phyloP scores from a whole-genome alignment of 208 protist species.

The Leishmania lainsoni region DNA sequence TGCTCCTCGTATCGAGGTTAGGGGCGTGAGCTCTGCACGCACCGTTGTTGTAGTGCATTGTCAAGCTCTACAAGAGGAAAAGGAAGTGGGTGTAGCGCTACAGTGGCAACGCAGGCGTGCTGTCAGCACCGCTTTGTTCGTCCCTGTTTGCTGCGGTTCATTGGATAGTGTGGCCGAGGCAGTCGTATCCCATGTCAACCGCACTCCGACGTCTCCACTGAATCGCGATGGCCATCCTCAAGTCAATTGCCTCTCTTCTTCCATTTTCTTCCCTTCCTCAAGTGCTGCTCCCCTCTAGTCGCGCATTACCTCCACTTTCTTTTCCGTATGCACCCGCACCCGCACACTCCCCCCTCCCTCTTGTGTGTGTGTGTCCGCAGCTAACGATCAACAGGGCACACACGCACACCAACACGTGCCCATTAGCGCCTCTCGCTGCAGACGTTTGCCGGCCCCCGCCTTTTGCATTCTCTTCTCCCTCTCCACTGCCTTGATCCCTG shows the following conservation, averaged over 20 bases:
- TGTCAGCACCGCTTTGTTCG: neutral
- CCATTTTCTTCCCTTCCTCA: neutral
- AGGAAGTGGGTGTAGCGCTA: neutral
- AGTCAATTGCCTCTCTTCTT: neutral
- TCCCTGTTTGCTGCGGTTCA: neutral
- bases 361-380: neutral
- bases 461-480: neutral
- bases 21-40: neutral
- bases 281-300: neutral
- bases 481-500: neutral
- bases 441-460: neutral
- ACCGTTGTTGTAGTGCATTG: neutral
- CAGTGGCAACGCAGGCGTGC: neutral
- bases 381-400: neutral
- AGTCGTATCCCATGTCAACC: neutral
- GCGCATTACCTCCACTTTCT: neutral
- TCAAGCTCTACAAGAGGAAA: neutral
- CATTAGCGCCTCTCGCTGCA: neutral
- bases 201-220: neutral
- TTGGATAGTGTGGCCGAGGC: neutral
- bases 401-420: neutral
- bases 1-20: neutral
- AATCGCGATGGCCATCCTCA: neutral
- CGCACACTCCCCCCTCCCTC: neutral
- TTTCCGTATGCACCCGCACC: neutral